Conservation (phyloP, 768 basidiomycete species). For the Pleurotus tuber-regium region DNA sequence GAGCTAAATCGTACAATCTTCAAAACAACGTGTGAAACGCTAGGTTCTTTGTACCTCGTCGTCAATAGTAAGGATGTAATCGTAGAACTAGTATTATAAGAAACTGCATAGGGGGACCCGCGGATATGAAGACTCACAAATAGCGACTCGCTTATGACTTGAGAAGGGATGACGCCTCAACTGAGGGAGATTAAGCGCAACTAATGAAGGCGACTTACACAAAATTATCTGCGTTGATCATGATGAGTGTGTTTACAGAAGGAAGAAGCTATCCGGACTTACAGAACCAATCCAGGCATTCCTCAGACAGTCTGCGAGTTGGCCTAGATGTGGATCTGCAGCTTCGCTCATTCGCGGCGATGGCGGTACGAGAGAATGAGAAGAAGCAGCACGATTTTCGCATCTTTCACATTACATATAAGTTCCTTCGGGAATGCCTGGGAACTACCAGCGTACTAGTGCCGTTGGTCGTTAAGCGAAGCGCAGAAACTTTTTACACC, state of each 20-base stretch:
- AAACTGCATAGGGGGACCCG: neutral
- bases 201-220: slow-evolving; percentile 1
- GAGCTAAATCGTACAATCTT: too few relatives aligned
- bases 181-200: too few relatives aligned
- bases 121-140: neutral
- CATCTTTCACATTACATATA: too few relatives aligned
- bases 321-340: neutral
- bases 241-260: neutral
- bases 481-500: too few relatives aligned
- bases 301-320: neutral
- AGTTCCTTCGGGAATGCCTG: too few relatives aligned
- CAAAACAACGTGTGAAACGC: too few relatives aligned
- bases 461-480: too few relatives aligned
- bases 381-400: too few relatives aligned
- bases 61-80: neutral
- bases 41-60: slow-evolving; percentile 6
- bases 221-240: neutral
- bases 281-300: neutral
- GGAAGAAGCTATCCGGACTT: neutral
- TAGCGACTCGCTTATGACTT: neutral
- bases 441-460: too few relatives aligned
- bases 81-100: neutral
- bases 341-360: too few relatives aligned
- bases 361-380: too few relatives aligned
- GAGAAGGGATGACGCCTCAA: too few relatives aligned